phyloP scores from a whole-genome alignment of 352 stramenopile genomes.

The Pythium chondricola region DNA sequence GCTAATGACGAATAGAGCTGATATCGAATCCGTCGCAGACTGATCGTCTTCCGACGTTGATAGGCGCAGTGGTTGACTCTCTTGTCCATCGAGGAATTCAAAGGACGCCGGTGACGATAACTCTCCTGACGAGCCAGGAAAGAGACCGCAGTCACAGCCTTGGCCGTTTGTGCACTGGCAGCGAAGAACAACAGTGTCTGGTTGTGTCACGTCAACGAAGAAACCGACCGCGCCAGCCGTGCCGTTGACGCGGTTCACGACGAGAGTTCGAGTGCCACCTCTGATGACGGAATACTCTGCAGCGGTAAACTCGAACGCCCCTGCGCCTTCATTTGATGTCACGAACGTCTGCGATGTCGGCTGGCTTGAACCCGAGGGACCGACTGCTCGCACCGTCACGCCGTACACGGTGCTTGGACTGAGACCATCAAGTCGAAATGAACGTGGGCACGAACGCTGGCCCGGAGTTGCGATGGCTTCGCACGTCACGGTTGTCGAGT shows the following conservation, averaged over 20 bases:
- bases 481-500: slow-evolving; percentile 6
- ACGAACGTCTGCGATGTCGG: slow-evolving; percentile 8
- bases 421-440: slow-evolving; percentile 10
- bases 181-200: slow-evolving; percentile 20
- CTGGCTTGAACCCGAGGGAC: slow-evolving; percentile 21
- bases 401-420: slow-evolving; percentile 25
- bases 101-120: slow-evolving; percentile 17
- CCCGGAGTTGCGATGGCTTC: slow-evolving; percentile 1
- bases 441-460: slow-evolving; percentile 5
- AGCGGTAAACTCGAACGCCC: slow-evolving; percentile 16
- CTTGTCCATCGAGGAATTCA: slow-evolving; percentile 39
- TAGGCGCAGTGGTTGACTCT: slow-evolving; percentile 26
- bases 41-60: slow-evolving; percentile 32
- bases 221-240: slow-evolving; percentile 27
- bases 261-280: slow-evolving; percentile 16
- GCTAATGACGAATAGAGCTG: slow-evolving; percentile 18
- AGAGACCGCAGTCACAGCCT: slow-evolving; percentile 32
- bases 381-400: slow-evolving; percentile 20
- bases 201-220: slow-evolving; percentile 24
- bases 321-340: slow-evolving; percentile 14
- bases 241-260: slow-evolving; percentile 27
- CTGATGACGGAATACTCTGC: slow-evolving; percentile 16
- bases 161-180: slow-evolving; percentile 20
- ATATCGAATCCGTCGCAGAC: slow-evolving; percentile 14
- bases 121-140: slow-evolving; percentile 14